A percentile compares a stretch with the other conserved stretches of the same genome.
These are phyloP conservation scores for Acacia pycnantha DNA, from an alignment of 331 rosid genomes.

Conservation along the genomic window DNA sequence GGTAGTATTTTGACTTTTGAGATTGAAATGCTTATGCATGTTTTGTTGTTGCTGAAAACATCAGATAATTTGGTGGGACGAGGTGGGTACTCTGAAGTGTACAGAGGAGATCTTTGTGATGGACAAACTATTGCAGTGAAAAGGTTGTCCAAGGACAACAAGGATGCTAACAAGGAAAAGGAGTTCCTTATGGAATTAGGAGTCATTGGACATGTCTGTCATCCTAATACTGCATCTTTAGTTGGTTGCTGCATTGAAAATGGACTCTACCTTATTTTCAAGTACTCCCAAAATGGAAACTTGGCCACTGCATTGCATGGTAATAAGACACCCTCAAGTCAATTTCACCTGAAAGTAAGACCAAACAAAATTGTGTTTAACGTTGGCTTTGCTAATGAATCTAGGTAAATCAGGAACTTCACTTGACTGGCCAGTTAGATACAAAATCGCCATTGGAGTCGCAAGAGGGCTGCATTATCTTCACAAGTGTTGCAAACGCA, in stretches of 20 bases:
- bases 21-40: neutral
- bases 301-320: conserved; percentile 88
- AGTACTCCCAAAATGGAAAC: conserved; percentile 84
- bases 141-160: conserved; percentile 82
- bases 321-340: neutral
- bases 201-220: conserved; percentile 82
- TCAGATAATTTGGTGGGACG: conserved; percentile 76
- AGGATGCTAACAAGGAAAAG: conserved; percentile 73
- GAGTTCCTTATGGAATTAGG: conserved; percentile 92
- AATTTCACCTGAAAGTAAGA: neutral
- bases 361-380: neutral
- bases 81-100: conserved; percentile 95
- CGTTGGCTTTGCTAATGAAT: conserved; percentile 20
- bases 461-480: conserved; percentile 95
- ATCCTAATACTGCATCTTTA: conserved; percentile 76
- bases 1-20: neutral
- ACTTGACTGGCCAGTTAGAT: conserved; percentile 77
- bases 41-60: neutral
- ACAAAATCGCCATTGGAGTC: conserved; percentile 77
- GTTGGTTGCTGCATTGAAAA: conserved; percentile 88
- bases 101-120: conserved; percentile 64
- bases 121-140: conserved; percentile 80
- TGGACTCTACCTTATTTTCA: conserved; percentile 76
- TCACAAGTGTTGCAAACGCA: conserved; percentile 78
- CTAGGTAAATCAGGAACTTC: conserved; percentile 55